Conservation (phyloP, 306 rosid genomes). For the Glycine latifolia region DNA sequence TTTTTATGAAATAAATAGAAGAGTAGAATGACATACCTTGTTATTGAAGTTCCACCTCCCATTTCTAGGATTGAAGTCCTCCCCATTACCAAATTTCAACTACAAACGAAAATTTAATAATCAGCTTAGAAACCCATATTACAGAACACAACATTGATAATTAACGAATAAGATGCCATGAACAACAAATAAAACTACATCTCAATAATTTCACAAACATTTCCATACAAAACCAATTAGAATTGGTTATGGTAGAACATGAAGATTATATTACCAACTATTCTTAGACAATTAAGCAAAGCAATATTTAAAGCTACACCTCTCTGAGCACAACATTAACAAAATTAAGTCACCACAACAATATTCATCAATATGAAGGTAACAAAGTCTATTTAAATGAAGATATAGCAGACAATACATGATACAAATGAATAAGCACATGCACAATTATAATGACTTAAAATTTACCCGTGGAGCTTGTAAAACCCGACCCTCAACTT, state of each 20-base stretch:
- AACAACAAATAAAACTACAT: neutral
- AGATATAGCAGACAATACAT: neutral
- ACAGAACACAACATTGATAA: neutral
- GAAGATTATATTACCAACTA: neutral
- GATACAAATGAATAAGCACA: neutral
- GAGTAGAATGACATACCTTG: constrained; percentile 59
- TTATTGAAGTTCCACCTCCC: constrained; percentile 95
- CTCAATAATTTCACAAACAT: neutral
- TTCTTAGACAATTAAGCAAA: neutral
- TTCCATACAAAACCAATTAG: neutral
- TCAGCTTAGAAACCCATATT: neutral
- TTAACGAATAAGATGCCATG: neutral
- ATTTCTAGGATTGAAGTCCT: constrained; percentile 82
- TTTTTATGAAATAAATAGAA: neutral
- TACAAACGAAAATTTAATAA: constrained; percentile 29
- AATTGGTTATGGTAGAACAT: neutral
- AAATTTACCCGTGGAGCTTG: constrained; percentile 81
- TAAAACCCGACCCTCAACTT: constrained; percentile 89
- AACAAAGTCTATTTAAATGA: neutral
- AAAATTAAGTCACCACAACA: neutral
- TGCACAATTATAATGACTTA: neutral
- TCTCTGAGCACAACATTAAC: neutral
- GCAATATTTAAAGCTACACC: neutral
- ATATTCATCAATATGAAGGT: neutral
- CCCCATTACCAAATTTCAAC: constrained; percentile 88